Evolutionary conservation across 2,329 filamentous ascomycete species (phyloP).

Genomic region (Aspergillus jensenii): DNA sequence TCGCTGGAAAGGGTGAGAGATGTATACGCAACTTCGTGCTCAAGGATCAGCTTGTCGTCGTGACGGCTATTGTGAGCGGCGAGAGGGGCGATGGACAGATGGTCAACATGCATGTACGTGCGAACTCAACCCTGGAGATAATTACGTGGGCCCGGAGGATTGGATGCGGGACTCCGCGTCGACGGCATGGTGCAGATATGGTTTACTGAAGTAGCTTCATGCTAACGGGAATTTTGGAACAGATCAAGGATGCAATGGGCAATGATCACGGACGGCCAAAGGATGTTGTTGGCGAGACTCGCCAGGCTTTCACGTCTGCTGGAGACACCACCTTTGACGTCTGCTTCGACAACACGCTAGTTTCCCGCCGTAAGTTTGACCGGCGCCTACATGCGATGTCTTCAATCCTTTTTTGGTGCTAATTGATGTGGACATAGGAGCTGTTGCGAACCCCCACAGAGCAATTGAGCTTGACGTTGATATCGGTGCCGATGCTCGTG

Average conservation of each 20-base stretch:
- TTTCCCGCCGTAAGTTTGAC: constrained; percentile 59
- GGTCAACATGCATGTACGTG: constrained; percentile 84
- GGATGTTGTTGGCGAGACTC: constrained; percentile 87
- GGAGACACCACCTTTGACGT: constrained; percentile 92
- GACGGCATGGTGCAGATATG: constrained; percentile 1
- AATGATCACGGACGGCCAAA: constrained; percentile 94
- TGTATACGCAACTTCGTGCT: constrained; percentile 96
- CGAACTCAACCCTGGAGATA: not conserved
- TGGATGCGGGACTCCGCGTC: not conserved
- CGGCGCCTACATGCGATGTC: not conserved
- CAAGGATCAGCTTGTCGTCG: constrained; percentile 89
- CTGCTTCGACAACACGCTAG: constrained; percentile 86
- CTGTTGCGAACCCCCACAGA: constrained; percentile 56
- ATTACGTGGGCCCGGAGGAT: not conserved
- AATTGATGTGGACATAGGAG: constrained; percentile 24
- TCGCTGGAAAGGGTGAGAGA: constrained; percentile 72
- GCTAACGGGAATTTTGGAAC: constrained; percentile 16
- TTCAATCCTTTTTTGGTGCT: not conserved
- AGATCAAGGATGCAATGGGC: constrained; percentile 94
- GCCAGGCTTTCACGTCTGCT: constrained; percentile 91
- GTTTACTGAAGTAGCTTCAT: not conserved
- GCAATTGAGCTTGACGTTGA: constrained; percentile 91
- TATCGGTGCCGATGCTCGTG: constrained; percentile 94
- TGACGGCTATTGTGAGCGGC: constrained; percentile 87
- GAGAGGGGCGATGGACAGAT: constrained; percentile 85